Base-by-base conservation (phyloP, 1,139 yeast species). In the Protomyces lactucae-debilis region DNA sequence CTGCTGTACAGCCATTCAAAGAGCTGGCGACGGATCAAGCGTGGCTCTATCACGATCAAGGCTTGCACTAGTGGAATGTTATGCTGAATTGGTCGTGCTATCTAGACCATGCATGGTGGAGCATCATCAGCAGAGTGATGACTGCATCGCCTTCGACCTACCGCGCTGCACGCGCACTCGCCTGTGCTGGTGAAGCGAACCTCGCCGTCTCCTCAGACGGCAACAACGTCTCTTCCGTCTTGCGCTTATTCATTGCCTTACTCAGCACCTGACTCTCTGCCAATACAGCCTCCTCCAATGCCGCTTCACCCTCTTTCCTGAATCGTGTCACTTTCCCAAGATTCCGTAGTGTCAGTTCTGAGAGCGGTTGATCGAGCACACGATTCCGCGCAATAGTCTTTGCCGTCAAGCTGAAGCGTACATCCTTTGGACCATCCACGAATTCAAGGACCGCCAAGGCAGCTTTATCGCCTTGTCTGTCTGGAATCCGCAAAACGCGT, bases 371-470 rank as follows among this genome's bases (percentile, higher is more conserved):
- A 25, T 83, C 84, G 73, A 86, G 92, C 64, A 82, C 77, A 75
- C 88, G 86, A 66, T 87, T 78, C 69, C 96, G 82, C 35, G 96
- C 96, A 6, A 88, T 95, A 1, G 84, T 80, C 73, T 89, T 84
- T 32, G 96, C 97, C 23, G 85, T 81, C 72, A 84, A 79, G 84
- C 95, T 88, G 70, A 85, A 82, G 71, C 86, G 84, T 79, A 88
- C 82, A 73, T 90, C 96, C 70, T 84, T 82, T 37, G 83, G 83
- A 12, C 87, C 85, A 70, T 88, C 97, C 1, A 93, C 96, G 63
- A 95, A 79, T 75, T 95, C 99, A 65, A 95, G 74, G 16, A 93
- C 86, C 1, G 95, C 86, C 81, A 88, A 93, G 25, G 95, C 93
- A 0, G 98, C 97, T 69, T 86, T 87, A 74, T 95, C 99, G 70